Evolutionary conservation across 352 stramenopile genomes (phyloP).

Genomic region (Phytophthora boehmeriae): DNA sequence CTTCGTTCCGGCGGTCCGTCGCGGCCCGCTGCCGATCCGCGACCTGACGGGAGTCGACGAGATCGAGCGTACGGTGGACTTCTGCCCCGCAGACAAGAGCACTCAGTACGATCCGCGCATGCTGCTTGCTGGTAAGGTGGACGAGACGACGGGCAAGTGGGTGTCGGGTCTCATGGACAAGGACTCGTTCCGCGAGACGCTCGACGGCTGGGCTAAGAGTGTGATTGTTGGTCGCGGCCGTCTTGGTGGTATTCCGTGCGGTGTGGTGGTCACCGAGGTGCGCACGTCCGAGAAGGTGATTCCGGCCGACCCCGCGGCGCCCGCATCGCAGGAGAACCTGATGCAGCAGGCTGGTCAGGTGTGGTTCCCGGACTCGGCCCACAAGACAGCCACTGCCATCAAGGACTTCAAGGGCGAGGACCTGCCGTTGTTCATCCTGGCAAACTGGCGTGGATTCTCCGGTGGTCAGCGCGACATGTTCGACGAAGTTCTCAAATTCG

Average conservation of each 20-base stretch:
- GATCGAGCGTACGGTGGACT: slow-evolving; percentile 91
- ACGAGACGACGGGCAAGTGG: slow-evolving; percentile 84
- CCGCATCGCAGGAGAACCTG: slow-evolving; percentile 96
- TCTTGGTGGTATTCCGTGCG: slow-evolving; percentile 98
- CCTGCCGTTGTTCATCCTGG: slow-evolving; percentile 99
- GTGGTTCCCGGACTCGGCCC: slow-evolving; percentile 99
- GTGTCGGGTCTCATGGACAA: slow-evolving; percentile 97
- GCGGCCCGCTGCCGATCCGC: slow-evolving; percentile 77
- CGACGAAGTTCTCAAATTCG: slow-evolving; percentile 99
- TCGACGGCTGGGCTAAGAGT: slow-evolving; percentile 99
- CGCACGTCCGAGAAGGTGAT: slow-evolving; percentile 97
- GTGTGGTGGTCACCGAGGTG: slow-evolving; percentile 99
- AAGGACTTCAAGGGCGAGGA: slow-evolving; percentile 99
- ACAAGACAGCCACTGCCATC: slow-evolving; percentile 99
- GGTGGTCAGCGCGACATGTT: slow-evolving; percentile 99
- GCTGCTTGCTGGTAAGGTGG: slow-evolving; percentile 88
- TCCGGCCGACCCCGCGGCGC: slow-evolving; percentile 97
- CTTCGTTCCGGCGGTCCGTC: slow-evolving; percentile 96
- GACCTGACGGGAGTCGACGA: slow-evolving; percentile 83
- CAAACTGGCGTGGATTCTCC: slow-evolving; percentile 99
- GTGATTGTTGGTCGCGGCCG: slow-evolving; percentile 98
- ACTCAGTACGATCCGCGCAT: slow-evolving; percentile 96
- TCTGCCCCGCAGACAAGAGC: slow-evolving; percentile 91
- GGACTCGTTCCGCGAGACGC: slow-evolving; percentile 98
- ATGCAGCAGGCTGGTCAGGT: slow-evolving; percentile 98